These are phyloP conservation scores for Shiraia sp. DNA, from an alignment of 2,329 filamentous ascomycete genomes.

Conservation along the genomic window DNA sequence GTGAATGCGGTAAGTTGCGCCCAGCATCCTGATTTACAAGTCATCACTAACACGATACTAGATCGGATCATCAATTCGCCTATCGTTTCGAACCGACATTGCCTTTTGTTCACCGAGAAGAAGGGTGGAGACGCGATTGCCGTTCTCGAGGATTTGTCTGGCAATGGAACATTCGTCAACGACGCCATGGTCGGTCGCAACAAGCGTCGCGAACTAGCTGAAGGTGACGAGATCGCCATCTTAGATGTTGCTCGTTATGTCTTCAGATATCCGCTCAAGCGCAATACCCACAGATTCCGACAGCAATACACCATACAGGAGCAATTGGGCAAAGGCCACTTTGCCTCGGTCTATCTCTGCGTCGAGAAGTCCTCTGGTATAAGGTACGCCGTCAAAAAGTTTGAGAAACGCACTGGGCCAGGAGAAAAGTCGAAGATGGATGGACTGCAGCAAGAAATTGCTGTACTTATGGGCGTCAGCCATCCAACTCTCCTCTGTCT, in stretches of 20 bases:
- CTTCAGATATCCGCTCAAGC: constrained; percentile 75
- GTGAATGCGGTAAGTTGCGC: constrained; percentile 77
- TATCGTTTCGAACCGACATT: constrained; percentile 86
- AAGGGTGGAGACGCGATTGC: constrained; percentile 64
- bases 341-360: constrained; percentile 90
- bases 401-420: constrained; percentile 80
- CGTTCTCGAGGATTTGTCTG: constrained; percentile 89
- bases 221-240: constrained; percentile 89
- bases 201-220: constrained; percentile 82
- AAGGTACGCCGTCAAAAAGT: constrained; percentile 91
- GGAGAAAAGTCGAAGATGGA: constrained; percentile 84
- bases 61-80: constrained; percentile 71
- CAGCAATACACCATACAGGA: constrained; percentile 85
- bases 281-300: constrained; percentile 71
- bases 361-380: constrained; percentile 82
- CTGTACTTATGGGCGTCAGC: constrained; percentile 94
- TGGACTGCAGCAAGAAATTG: constrained; percentile 91
- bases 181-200: constrained; percentile 90
- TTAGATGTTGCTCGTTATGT: constrained; percentile 84
- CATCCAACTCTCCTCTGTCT: constrained; percentile 91
- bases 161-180: constrained; percentile 95
- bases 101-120: constrained; percentile 67
- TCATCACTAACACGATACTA: constrained; percentile 52
- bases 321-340: constrained; percentile 91
- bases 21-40: not conserved